A percentile compares a stretch with the other conserved stretches of the same genome.
Conservation (phyloP, 2,329 filamentous ascomycete genomes). For the Mycosphaerella sp. region DNA sequence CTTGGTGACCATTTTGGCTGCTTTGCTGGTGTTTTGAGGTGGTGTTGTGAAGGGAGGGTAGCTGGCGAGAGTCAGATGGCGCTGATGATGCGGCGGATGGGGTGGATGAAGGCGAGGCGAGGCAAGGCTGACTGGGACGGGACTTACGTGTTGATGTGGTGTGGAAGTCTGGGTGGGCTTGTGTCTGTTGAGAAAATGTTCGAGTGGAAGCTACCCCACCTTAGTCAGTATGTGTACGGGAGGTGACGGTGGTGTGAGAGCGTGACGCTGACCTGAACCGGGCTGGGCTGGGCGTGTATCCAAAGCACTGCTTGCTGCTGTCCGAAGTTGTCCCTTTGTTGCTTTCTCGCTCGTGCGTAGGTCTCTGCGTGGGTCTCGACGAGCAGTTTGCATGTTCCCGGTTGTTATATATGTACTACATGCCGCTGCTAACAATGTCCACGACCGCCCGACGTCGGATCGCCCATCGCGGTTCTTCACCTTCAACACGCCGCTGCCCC, state of each 20-base stretch:
- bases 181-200: not conserved
- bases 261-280: not conserved
- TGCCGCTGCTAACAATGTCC: too few species aligned
- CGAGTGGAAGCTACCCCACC: too few species aligned
- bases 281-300: not conserved
- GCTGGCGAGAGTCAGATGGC: constrained; percentile 1
- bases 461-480: too few species aligned
- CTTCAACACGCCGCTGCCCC: constrained; percentile 1
- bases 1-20: constrained; percentile 43
- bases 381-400: too few species aligned
- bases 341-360: not conserved
- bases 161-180: not conserved
- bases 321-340: not conserved
- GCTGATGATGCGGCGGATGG: too few species aligned
- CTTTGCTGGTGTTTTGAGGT: constrained; percentile 6
- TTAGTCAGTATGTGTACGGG: not conserved
- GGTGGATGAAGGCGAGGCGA: not conserved
- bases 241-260: not conserved
- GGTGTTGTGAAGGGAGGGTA: not conserved
- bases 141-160: too few species aligned
- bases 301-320: not conserved
- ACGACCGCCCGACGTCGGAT: too few species aligned
- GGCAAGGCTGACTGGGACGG: too few species aligned
- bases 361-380: not conserved
- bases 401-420: not conserved